Evolutionary conservation across 2,329 filamentous ascomycete genomes (phyloP).

Genomic region (Penicillium sp.): DNA sequence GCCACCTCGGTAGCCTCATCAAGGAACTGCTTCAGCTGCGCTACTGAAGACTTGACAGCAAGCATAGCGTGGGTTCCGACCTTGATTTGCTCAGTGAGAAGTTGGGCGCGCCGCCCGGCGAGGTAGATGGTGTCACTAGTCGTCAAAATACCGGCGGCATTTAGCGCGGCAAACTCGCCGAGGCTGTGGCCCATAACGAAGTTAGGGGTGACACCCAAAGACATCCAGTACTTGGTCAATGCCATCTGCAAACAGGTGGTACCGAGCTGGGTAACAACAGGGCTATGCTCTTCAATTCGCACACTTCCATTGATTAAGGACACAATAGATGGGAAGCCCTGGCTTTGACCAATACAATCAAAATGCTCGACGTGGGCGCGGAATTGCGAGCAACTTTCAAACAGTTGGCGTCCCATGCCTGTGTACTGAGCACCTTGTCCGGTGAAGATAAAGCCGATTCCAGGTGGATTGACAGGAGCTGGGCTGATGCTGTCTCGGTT

Average conservation of each 20-base stretch:
- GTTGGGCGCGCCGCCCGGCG: constrained; percentile 55
- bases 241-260: constrained; percentile 44
- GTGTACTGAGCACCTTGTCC: constrained; percentile 41
- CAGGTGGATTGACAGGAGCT: constrained; percentile 21
- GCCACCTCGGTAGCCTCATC: constrained; percentile 34
- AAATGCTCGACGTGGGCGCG: constrained; percentile 31
- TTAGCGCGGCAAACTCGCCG: constrained; percentile 42
- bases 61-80: constrained; percentile 47
- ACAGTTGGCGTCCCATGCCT: constrained; percentile 31
- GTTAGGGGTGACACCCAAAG: constrained; percentile 29
- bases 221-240: constrained; percentile 33
- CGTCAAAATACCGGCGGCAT: constrained; percentile 37
- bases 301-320: constrained; percentile 26
- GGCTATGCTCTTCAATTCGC: constrained; percentile 20
- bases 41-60: constrained; percentile 41
- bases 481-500: constrained; percentile 19
- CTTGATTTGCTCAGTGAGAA: constrained; percentile 42
- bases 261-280: constrained; percentile 40
- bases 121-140: constrained; percentile 55
- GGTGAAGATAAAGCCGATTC: constrained; percentile 33
- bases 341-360: constrained; percentile 29
- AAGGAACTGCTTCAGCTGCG: constrained; percentile 32
- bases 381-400: constrained; percentile 27
- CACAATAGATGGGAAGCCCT: constrained; percentile 31
- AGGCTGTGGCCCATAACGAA: constrained; percentile 32